Evolutionary conservation across 2,329 filamentous ascomycete species (phyloP), one percentile per base, ranked within the genome.

Genomic region (Leptographium procerum): DNA sequence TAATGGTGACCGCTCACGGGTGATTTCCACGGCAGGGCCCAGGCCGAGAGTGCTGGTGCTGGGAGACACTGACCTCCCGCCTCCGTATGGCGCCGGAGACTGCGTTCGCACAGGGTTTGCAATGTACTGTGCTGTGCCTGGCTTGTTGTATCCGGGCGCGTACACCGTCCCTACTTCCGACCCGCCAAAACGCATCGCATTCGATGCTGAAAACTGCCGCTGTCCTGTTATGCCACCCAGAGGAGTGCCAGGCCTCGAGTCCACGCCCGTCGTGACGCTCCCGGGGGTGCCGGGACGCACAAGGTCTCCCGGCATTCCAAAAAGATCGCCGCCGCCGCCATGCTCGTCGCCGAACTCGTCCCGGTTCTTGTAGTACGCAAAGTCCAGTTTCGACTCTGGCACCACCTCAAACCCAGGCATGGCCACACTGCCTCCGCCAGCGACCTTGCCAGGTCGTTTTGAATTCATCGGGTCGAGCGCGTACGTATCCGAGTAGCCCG

Each of bases 281-380:
- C 77, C 76, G 0, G 85, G 85, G 0, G 85, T 88, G 22, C 78
- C 81, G 0, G 85, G 80, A 1, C 86, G 77, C 19, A 79, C 70
- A 2, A 85, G 72, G 61, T 88, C 86, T 28, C 75, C 73, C 2
- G 79, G 71, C 16, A 74, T 77, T 3, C 86, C 87, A 62, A 82
- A 86, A 8, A 86, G 75, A 34, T 83, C 81, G 26, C 87, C 88
- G 6, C 88, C 91, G n/a, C 90, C 91, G n/a, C 90, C 90, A 64
- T 91, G 87, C 57, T 94, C 89, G 13, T 91, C 86, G 1, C 85
- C 84, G 72, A 97, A 96, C 65, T 96, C 92, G 2, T 88, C 82
- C 1, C 90, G 81, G 70, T 96, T 87, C 72, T 95, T 96, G 78
- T 86, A 97, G 72, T 90, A 92, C 61, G 90, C 85, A 68, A 95